Base-by-base conservation (phyloP, 139 green algal species). In the Picochlorum sp. region DNA sequence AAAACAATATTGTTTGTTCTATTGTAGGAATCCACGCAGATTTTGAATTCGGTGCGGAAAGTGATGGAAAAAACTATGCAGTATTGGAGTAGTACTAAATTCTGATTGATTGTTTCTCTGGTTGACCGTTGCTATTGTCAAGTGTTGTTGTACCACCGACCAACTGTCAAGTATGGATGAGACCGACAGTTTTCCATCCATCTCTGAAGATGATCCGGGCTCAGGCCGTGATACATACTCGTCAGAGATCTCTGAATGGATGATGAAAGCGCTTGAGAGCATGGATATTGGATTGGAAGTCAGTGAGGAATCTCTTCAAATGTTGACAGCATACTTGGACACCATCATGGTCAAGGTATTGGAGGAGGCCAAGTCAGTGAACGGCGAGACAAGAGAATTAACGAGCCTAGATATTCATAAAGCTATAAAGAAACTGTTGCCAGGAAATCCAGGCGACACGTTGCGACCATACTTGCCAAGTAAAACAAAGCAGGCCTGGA, bases 341-440 rank as follows among this genome's bases (percentile, higher is more conserved):
- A 49, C 49, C 11, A 50, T 77, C 11, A 69, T 64, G 0, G 16
- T 18, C 4, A 58, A 58, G 0, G 58, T 77, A 38, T 58, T 77
- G 20, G 58, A 73, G 15, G 71, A 73, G 32, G 71, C 71, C 11
- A 54, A 54, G 18, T 20, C 47, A 54, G 5, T 26, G 47, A 26
- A 61, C 16, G 11, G 66, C 57, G n/a, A 34, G 44, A 47, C 51
- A 11, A 49, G 14, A 18, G 58, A 24, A n/a, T 30, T 75, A 11
- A 77, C 71, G 11, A 73, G 58, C 20, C 28, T 73, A 7, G 71
- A 77, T 57, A 77, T 77, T 3, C 64, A 69, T 37, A 68, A 77
- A 54, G 71, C 61, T 32, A 15, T 73, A 6, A 77, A 77, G 41
- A 67, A 62, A 11, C 51, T 77, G 6, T 58, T 77, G 23, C 71